Base-by-base conservation (phyloP, 805 yeast genomes). In the Nakazawaea ambrosiae region DNA sequence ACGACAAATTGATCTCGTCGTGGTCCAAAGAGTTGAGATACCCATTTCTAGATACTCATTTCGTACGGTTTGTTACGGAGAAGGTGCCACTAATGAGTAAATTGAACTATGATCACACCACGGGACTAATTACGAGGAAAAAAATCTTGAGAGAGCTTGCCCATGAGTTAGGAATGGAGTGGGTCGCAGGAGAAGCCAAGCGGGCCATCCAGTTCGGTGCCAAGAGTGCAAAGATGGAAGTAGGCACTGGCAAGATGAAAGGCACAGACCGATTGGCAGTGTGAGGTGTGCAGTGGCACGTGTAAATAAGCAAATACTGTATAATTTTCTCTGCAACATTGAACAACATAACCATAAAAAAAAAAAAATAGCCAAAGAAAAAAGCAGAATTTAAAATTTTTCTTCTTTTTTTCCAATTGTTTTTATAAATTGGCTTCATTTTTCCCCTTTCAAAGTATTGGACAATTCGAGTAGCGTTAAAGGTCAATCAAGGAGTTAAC, bases 181-280 rank as follows among this genome's bases (percentile, higher is more conserved):
- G 67, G 54, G 92, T 88, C 0, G 61, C 76, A 14, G 63, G 66
- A 17, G 97, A 92, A 52, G 75, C 82, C 1, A 92, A 92, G 53
- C 66, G 99, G 33, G 99, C 99, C 0, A 88, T 92, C 43, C 98
- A 92, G 53, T 92, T 92, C 57, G 99, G 99, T 0, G 85, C 97
- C 0, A 79, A 83, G 45, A 81, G 95, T 53, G 98, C 99, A 1
- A 94, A 90, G 57, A 77, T 92, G 81, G 89, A 83, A 44, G 68
- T 77, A 3, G 90, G 90, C 1, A 74, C 81, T 31, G 81, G 89
- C 4, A 81, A 76, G 47, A 65, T 73, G 28, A 81, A 78, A 49
- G 97, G 97, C 0, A 82, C 89, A 0, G 92, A 81, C 49, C 49
- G 58, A 37, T 27, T 37, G 25, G 19, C 31, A 23, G 7, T 8